Evolutionary conservation across 106 monocot species (phyloP), one percentile per base, ranked within the genome.

Genomic region (Posidonia australis): DNA sequence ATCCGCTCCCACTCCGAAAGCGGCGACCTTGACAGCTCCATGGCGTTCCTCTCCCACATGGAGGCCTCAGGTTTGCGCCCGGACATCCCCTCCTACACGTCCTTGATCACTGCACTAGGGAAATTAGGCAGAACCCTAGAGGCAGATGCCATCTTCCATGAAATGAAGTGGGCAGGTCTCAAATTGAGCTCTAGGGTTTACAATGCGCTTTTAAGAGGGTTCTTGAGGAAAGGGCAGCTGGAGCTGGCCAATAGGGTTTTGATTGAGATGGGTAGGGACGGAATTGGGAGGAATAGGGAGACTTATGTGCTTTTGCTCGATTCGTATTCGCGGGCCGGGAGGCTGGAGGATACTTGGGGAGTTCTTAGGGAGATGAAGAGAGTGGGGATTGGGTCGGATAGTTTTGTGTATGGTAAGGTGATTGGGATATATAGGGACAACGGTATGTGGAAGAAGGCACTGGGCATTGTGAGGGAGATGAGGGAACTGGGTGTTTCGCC

Each of bases 401-500:
- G 76, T 13, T 65, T 60, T 11, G 81, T 73, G 5, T 92, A 82
- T 43, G 68, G 77, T 68, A 77, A 69, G 63, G 10, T 92, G 0
- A 62, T 87, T 19, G 58, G 67, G 58, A 67, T 92, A 9, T 92
- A 87, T 41, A 60, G 82, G 54, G 82, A 88, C 52, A 86, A 88
- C 55, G 92, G 92, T 43, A 88, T 92, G 92, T 92, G 88, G 88
- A 82, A 83, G 82, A 87, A 88, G 54, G 92, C 87, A 6, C 42
- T 74, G 58, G 62, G 49, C n/a, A 54, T 85, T 6, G 10, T 88
- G 53, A 63, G 46, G 67, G 84, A 92, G 70, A 84, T 92, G 88
- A 55, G 53, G 47, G 78, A 77, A 42, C 24, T 48, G 0, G 82
- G 80, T 22, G 46, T 92, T 20, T 28, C 1, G 17, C 73, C 70